These are phyloP conservation scores for Puccinia sorghi DNA, from an alignment of 1,284 basidiomycete genomes.

Conservation along the genomic window DNA sequence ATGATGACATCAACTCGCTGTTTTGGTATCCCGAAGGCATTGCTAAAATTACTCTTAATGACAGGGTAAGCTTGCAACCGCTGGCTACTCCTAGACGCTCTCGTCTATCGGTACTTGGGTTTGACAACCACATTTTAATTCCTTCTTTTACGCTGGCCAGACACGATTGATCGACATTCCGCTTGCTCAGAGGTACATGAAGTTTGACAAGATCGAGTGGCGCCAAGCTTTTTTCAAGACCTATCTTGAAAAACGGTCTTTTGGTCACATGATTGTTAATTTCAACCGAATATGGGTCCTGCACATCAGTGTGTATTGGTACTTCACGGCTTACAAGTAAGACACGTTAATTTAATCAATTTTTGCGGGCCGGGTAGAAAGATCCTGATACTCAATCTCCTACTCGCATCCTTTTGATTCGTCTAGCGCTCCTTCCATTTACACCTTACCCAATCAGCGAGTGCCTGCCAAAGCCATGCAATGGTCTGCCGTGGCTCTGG, in stretches of 20 bases:
- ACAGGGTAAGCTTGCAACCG: conserved; percentile 68
- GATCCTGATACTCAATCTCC: background rate
- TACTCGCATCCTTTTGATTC: conserved; percentile 19
- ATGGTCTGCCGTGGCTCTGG: conserved; percentile 85
- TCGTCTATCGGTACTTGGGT: background rate
- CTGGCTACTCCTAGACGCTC: background rate
- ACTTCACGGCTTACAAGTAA: conserved; percentile 70
- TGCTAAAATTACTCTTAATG: conserved; percentile 79
- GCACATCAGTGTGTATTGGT: conserved; percentile 88
- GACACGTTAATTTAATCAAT: background rate
- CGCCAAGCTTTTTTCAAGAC: conserved; percentile 94
- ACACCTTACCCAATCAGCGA: conserved; percentile 61
- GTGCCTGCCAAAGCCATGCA: conserved; percentile 71
- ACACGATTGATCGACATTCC: conserved; percentile 84
- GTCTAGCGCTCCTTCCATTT: conserved; percentile 86
- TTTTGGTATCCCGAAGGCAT: conserved; percentile 99
- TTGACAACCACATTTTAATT: background rate
- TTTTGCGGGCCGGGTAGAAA: too few species aligned
- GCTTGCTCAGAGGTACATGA: conserved; percentile 87
- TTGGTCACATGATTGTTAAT: conserved; percentile 90
- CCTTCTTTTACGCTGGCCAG: conserved; percentile 59
- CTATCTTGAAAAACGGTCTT: conserved; percentile 90
- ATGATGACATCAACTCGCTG: conserved; percentile 98
- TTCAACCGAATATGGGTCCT: conserved; percentile 98
- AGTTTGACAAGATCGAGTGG: conserved; percentile 93